Conservation (phyloP, 768 basidiomycete genomes). For the Kwoniella sp. region DNA sequence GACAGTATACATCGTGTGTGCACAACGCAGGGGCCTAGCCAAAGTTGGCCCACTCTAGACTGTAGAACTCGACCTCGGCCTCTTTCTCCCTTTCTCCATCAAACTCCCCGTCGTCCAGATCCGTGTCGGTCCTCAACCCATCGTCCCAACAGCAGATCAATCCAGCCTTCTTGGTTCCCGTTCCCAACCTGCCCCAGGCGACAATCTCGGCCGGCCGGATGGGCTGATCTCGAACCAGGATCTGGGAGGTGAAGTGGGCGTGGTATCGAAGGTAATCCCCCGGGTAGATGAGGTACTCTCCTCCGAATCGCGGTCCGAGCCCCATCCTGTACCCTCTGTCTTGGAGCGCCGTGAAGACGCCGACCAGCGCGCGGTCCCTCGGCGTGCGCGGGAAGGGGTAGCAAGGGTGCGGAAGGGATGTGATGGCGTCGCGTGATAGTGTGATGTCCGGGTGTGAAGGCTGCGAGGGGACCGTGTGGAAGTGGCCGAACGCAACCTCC, state of each 20-base stretch:
- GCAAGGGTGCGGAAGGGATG: slow-evolving; percentile 21
- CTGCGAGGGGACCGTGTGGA: slow-evolving; percentile 30
- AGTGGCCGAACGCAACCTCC: no score
- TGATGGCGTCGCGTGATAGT: slow-evolving; percentile 6
- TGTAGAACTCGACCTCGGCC: slow-evolving; percentile 46
- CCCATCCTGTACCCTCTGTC: slow-evolving; percentile 27
- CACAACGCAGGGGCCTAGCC: no score
- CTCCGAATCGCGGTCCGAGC: slow-evolving; percentile 65
- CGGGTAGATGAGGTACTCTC: slow-evolving; percentile 93
- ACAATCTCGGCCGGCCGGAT: slow-evolving; percentile 90
- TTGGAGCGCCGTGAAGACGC: slow-evolving; percentile 22
- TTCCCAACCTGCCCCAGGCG: slow-evolving; percentile 89
- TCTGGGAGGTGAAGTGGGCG: slow-evolving; percentile 87
- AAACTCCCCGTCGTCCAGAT: slow-evolving; percentile 46
- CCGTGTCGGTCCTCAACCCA: neutral
- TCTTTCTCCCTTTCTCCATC: slow-evolving; percentile 57
- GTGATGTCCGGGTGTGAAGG: slow-evolving; percentile 18
- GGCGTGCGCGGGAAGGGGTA: slow-evolving; percentile 30
- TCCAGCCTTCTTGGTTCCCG: slow-evolving; percentile 95
- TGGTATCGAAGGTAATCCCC: slow-evolving; percentile 94
- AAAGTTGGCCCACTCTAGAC: slow-evolving; percentile 52
- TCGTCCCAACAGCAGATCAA: slow-evolving; percentile 85
- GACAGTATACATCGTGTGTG: no score
- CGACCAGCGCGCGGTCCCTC: slow-evolving; percentile 23
- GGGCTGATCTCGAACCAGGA: slow-evolving; percentile 58